Evolutionary conservation across 106 monocot species (phyloP), one percentile per base, ranked within the genome.

Genomic region (Chionographis japonica): DNA sequence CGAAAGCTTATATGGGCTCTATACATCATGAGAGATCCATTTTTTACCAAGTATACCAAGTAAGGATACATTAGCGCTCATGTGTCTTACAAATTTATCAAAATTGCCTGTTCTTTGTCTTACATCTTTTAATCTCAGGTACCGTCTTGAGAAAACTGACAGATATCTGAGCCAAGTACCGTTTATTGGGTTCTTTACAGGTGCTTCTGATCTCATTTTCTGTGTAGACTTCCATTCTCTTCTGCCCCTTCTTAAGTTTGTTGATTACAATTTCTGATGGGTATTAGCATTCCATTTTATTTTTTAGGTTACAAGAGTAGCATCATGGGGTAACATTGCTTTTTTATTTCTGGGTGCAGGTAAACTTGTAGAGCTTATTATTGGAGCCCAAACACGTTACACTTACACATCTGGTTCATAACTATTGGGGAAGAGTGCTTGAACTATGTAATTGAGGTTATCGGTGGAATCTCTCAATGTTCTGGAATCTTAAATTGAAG

Each of bases 21-120:
- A 18, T 92, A 95, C 55, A 50, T 95, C 67, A 82, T 95, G 78
- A 79, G 95, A 77, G 95, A 95, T 76, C 95, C 95, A 69, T 92
- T 91, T 71, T 95, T 95, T 68, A 72, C 79, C 66, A 75, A 63
- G 40, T 84, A 95, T 68, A 89, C 84, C 41, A 88, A 80, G 92
- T 95, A 78, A 74, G 36, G 53, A 18, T 71, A 19, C 4, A 18
- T 20, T 40, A 53, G 40, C n/a, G 17, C 37, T 19, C 51, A 12
- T 53, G 10, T 13, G 43, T n/a, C n/a, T 73, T 37, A 3, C 40
- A 11, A 9, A 14, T 69, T 62, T 64, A 36, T 58, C 59, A 63
- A 20, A 52, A 58, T 54, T 63, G 3, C 15, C 66, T 40, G 60
- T 60, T 40, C 14, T 11, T 49, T 54, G 2, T 37, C 37, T 54